Evolutionary conservation across 331 rosid genomes (phyloP), one percentile per base, ranked within the genome.

Genomic region (Rosa hybrid): DNA sequence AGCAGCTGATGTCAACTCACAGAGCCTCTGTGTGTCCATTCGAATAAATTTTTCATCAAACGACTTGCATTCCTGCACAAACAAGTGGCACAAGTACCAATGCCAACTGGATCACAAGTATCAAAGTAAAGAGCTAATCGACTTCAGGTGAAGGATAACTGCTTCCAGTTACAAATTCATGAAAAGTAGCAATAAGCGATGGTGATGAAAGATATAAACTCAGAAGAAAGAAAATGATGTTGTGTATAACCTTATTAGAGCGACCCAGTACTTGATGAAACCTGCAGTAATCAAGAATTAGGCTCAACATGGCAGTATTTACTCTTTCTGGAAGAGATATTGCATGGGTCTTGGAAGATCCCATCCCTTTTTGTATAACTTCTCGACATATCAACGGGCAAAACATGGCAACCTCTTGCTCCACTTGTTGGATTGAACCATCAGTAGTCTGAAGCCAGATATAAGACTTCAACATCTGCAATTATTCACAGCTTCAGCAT

Each of bases 1-100:
- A 75, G 98, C 98, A 65, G 97, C 98, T 75, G 98, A 91, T 30
- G 98, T 90, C 91, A 94, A 82, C 88, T 94, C 97, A 83, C 98
- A 94, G 27, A 94, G 87, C 89, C 81, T 89, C 84, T 94, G 89
- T 1, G 94, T 91, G 72, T 90, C 98, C 91, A 94, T 91, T 78
- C 98, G 88, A 75, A 88, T 88, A 83, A 89, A 94, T 79, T 89
- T 91, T 74, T 94, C 98, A 71, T 94, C 95, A 83, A 81, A 94
- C 46, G 87, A 87, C 84, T 91, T 94, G 45, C 86, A 92, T 81
- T 94, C 98, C 97, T 94, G 68, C 46, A 74, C 71, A 79, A 67
- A 76, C 44, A 51, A 79, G 54, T 45, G 44, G 27, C 45, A 38
- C 34, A 1, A 42, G 57, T 8, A 14, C 20, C 1, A 21, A 2